Base-by-base conservation (phyloP, 306 rosid genomes). In the Cucurbita moschata region DNA sequence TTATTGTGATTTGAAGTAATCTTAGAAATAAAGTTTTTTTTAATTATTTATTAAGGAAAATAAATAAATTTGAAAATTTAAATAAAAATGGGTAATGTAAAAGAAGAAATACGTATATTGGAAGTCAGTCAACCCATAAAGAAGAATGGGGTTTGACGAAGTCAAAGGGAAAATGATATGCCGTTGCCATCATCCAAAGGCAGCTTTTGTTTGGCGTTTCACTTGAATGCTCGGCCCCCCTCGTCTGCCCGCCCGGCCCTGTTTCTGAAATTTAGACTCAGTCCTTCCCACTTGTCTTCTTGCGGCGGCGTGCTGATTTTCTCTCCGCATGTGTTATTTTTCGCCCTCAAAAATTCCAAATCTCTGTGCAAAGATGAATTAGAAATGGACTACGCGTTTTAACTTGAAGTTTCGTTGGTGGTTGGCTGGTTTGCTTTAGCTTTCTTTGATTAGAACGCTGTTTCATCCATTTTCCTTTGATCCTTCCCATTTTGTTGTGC, bases 311-410 rank as follows among this genome's bases (percentile, higher is more conserved):
- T 51, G 5, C 39, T 55, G 43, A 26, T 53, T 52, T 71, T 38
- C 56, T 50, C 62, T 52, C 18, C 43, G 8, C 75, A 71, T 51
- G 13, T 52, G 43, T 51, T 50, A 7, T 71, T 26, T 26, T 19
- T 71, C 47, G 21, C 49, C 5, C 49, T 7, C 1, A 65, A 66
- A 10, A 40, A 8, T 46, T 9, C 38, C 9, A 53, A 54, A 44
- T 11, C 23, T 10, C 74, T 5, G 40, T 47, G 7, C 23, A 9
- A 39, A 65, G 54, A 59, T 39, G n/a, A 44, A 63, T 54, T 56
- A 80, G 56, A 43, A 51, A 12, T 46, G 13, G 43, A 51, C 73
- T 12, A 86, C 91, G 92, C 91, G 96, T 79, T 83, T 87, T 39
- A 9, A 39, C 42, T 86, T 75, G 79, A 83, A 83, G 70, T 46